Conservation (phyloP, 345 rosid genomes). For the Noccaea bulbosa region DNA sequence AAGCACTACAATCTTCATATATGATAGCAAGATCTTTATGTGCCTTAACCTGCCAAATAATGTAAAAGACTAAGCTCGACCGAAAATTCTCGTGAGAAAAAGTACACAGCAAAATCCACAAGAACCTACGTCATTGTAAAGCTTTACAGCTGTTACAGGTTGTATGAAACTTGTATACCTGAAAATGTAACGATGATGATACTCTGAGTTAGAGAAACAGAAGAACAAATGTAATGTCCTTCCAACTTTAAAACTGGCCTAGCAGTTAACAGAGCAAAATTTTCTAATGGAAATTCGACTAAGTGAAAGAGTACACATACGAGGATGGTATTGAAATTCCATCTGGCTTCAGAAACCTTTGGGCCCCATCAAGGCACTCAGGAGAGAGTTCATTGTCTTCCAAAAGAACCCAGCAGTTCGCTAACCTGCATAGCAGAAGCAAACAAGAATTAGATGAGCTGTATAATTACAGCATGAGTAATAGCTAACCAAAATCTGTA, state of each 20-base stretch:
- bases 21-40: slow-evolving; percentile 86
- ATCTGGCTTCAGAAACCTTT: slow-evolving; percentile 84
- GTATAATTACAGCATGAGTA: slow-evolving; percentile 10
- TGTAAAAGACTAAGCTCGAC: slow-evolving; percentile 20
- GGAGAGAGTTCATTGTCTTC: slow-evolving; percentile 99
- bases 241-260: slow-evolving; percentile 1
- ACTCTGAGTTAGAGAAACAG: slow-evolving; percentile 32
- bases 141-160: slow-evolving; percentile 88
- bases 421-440: slow-evolving; percentile 66
- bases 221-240: not conserved
- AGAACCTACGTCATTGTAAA: slow-evolving; percentile 76
- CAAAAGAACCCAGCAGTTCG: slow-evolving; percentile 94
- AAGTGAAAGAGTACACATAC: slow-evolving; percentile 54
- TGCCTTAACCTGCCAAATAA: slow-evolving; percentile 72
- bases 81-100: slow-evolving; percentile 18
- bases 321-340: slow-evolving; percentile 97
- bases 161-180: slow-evolving; percentile 99
- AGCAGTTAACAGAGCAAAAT: not conserved
- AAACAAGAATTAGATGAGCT: slow-evolving; percentile 36
- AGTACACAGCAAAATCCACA: slow-evolving; percentile 17
- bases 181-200: slow-evolving; percentile 24
- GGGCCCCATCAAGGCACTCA: slow-evolving; percentile 99
- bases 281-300: slow-evolving; percentile 7
- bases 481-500: slow-evolving; percentile 6
- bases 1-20: no score